phyloP scores from a whole-genome alignment of 805 yeast genomes.

The Lipomyces orientalis region DNA sequence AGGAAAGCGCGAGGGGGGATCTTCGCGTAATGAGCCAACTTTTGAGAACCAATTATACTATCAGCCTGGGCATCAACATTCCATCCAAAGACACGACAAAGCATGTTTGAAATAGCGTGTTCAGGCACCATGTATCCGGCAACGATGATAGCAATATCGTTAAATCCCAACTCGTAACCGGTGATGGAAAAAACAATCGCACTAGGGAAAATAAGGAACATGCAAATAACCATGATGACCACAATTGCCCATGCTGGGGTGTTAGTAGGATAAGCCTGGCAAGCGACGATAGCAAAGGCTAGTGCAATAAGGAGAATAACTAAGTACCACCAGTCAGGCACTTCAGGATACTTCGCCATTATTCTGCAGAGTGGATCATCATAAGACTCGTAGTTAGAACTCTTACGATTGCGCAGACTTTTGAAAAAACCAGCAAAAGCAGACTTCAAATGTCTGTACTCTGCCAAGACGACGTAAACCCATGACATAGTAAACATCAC shows the following conservation, averaged over 20 bases:
- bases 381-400: conserved; percentile 17
- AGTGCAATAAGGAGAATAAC: conserved; percentile 54
- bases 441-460: conserved; percentile 17
- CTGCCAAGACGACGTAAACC: conserved; percentile 25
- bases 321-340: conserved; percentile 62
- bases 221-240: conserved; percentile 60
- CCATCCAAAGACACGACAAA: conserved; percentile 63
- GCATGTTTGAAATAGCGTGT: conserved; percentile 56
- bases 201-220: conserved; percentile 63
- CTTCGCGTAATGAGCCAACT: conserved; percentile 68
- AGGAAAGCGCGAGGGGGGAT: conserved; percentile 67
- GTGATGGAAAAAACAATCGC: conserved; percentile 69
- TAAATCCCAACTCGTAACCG: conserved; percentile 63
- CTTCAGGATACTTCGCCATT: conserved; percentile 63
- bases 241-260: conserved; percentile 69
- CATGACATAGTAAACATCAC: conserved; percentile 33
- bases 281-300: conserved; percentile 51
- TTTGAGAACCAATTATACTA: conserved; percentile 60
- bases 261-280: conserved; percentile 52
- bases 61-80: conserved; percentile 60
- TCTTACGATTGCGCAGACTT: conserved; percentile 40
- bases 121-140: conserved; percentile 58
- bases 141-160: conserved; percentile 67
- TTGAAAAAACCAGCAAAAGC: conserved; percentile 13
- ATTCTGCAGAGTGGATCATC: conserved; percentile 49